phyloP scores from a whole-genome alignment of 257 asterid species.

The Solanum rostratum region DNA sequence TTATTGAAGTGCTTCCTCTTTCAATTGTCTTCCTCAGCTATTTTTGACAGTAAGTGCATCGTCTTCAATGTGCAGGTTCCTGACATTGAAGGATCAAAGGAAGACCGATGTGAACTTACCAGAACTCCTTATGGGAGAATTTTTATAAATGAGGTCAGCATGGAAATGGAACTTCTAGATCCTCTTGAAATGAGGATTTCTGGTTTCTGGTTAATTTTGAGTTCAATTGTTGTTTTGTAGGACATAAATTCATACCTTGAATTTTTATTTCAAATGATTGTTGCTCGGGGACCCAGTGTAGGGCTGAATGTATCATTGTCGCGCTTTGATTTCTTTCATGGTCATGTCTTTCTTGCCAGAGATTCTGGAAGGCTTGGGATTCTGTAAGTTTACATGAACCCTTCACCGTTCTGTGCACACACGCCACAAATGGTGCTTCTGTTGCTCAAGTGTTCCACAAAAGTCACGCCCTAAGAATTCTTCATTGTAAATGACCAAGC shows the following conservation, averaged over 20 bases:
- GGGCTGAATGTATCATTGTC: conserved; percentile 70
- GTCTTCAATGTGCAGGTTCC: conserved; percentile 55
- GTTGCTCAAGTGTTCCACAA: neutral
- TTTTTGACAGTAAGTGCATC: neutral
- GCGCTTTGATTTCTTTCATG: conserved; percentile 89
- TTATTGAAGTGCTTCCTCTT: neutral
- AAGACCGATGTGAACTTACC: conserved; percentile 67
- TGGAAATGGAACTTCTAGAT: neutral
- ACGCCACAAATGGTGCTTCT: neutral
- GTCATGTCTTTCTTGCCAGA: conserved; percentile 70
- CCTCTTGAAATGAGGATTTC: neutral
- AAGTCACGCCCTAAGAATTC: neutral
- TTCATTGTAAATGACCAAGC: neutral
- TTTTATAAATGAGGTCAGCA: conserved; percentile 50
- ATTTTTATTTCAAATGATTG: conserved; percentile 52
- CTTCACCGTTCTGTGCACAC: neutral
- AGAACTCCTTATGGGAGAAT: conserved; percentile 64
- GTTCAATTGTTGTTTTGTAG: conserved; percentile 32
- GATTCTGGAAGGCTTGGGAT: conserved; percentile 89
- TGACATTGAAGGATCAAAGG: conserved; percentile 68
- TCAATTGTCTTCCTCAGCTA: neutral
- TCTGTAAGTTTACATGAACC: conserved; percentile 48
- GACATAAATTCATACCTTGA: conserved; percentile 69
- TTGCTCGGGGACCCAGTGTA: conserved; percentile 62
- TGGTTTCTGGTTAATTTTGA: neutral